Evolutionary conservation across 257 asterid species (phyloP), one percentile per base, ranked within the genome.

Genomic region (Solanum virginianum): DNA sequence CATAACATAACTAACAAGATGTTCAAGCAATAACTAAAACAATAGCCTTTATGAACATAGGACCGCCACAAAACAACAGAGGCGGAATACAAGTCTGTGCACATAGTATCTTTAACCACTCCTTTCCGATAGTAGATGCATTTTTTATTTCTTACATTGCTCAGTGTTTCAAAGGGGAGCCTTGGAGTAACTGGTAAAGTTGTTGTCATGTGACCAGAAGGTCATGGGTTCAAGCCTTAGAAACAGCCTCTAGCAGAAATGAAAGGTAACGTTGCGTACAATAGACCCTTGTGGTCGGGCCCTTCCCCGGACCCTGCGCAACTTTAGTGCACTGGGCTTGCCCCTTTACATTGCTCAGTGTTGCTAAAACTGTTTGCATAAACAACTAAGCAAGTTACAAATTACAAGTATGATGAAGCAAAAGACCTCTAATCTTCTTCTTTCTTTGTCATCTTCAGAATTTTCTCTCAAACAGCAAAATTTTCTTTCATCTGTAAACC

Each of bases 291-390:
- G 41, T 36, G 41, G 41, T 36, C 41, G 41, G 41, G 41, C 41
- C 41, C 41, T 36, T 36, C 41, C 6, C 41, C 6, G 41, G 41
- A 36, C 41, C 41, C 6, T 36, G 6, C 6, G 6, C 0, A 36
- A 5, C 6, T 36, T 36, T 36, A 36, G 41, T 4, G 41, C 41
- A 36, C 39, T 0, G 0, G 0, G 39, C 39, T 36, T 4, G 41
- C 41, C 41, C 6, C 6, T 36, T 88, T 86, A 85, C 82, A 85
- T 79, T 85, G 85, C 87, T 88, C 83, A 65, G 86, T 54, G 85
- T 82, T 80, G 89, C 85, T 69, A 17, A 70, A 56, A 72, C 92
- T 87, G 91, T 79, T 69, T 53, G 87, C 89, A 85, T 89, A 87
- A 85, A 88, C 82, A 36, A 36, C 41, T 36, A 36, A 36, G 41